Evolutionary conservation across 495 filamentous ascomycete species (phyloP).

Genomic region (Aspergillus taichungensis): DNA sequence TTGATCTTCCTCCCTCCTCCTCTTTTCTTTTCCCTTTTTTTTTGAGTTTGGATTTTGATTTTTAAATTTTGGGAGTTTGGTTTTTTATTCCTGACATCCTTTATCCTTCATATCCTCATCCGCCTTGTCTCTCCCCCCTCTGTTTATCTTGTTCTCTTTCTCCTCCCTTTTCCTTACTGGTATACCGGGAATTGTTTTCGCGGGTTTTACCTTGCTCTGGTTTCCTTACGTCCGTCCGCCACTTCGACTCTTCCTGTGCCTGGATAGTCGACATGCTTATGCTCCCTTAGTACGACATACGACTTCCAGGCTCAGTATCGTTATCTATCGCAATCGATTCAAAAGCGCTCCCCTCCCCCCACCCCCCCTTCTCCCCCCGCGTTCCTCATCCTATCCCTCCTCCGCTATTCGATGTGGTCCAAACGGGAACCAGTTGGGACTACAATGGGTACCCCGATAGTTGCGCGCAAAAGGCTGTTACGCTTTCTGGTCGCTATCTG

Average conservation of each 20-base stretch:
- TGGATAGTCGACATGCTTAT: conserved; percentile 13
- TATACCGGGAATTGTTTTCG: neutral
- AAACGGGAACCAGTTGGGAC: conserved; percentile 11
- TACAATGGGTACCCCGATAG: conserved; percentile 23
- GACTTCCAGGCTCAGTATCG: conserved; percentile 1
- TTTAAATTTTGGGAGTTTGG: conserved; percentile 5
- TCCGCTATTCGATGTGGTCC: neutral
- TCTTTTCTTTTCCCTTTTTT: conserved; percentile 2
- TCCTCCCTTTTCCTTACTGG: neutral
- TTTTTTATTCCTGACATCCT: neutral
- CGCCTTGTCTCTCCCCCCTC: neutral
- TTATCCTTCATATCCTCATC: neutral
- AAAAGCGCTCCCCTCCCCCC: neutral
- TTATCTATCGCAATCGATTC: neutral
- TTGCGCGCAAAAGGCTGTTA: conserved; percentile 31
- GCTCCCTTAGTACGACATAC: conserved; percentile 10
- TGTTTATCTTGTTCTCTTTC: neutral
- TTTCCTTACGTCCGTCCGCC: neutral
- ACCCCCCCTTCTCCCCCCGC: neutral
- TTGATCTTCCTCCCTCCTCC: neutral
- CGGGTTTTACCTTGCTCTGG: neutral
- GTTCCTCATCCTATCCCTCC: no score
- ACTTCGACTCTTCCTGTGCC: neutral
- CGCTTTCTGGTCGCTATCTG: conserved; percentile 14
- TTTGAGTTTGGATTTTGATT: conserved; percentile 2